phyloP scores from a whole-genome alignment of 106 monocot genomes.

The Allium cepa region DNA sequence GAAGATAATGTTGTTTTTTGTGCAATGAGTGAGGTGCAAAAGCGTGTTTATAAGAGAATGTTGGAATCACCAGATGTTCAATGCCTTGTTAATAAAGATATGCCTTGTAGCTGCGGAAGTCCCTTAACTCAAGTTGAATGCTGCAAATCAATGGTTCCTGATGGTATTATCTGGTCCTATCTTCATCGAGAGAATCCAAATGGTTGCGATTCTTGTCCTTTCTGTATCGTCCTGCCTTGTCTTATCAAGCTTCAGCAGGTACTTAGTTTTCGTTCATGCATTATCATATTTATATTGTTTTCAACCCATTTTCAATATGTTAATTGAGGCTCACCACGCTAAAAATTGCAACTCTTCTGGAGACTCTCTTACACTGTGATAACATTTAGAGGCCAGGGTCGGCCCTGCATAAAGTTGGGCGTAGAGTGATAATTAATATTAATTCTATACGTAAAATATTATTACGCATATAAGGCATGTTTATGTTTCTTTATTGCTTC shows the following conservation, averaged over 20 bases:
- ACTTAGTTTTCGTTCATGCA: not conserved
- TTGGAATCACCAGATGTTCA: slow-evolving; percentile 88
- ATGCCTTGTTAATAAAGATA: slow-evolving; percentile 84
- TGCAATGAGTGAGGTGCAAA: slow-evolving; percentile 92
- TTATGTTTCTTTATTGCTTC: too few species aligned
- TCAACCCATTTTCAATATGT: too few species aligned
- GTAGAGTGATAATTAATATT: too few species aligned
- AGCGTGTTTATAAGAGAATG: slow-evolving; percentile 90
- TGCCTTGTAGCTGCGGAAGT: slow-evolving; percentile 88
- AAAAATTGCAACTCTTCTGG: too few species aligned
- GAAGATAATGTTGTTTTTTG: slow-evolving; percentile 97
- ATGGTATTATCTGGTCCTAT: slow-evolving; percentile 93
- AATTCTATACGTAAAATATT: too few species aligned
- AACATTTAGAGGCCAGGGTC: too few species aligned
- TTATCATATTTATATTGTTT: too few species aligned
- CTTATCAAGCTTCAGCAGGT: slow-evolving; percentile 97
- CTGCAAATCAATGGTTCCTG: slow-evolving; percentile 67
- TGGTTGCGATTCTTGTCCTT: slow-evolving; percentile 90
- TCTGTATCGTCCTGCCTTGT: slow-evolving; percentile 95
- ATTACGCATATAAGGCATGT: too few species aligned
- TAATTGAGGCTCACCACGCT: too few species aligned
- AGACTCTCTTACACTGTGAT: too few species aligned
- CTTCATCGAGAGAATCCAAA: slow-evolving; percentile 86
- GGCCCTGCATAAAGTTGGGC: too few species aligned
- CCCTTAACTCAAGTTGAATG: slow-evolving; percentile 85